These are phyloP conservation scores for Annona cherimola DNA, from an alignment of 164 flowering plant species.

Conservation along the genomic window DNA sequence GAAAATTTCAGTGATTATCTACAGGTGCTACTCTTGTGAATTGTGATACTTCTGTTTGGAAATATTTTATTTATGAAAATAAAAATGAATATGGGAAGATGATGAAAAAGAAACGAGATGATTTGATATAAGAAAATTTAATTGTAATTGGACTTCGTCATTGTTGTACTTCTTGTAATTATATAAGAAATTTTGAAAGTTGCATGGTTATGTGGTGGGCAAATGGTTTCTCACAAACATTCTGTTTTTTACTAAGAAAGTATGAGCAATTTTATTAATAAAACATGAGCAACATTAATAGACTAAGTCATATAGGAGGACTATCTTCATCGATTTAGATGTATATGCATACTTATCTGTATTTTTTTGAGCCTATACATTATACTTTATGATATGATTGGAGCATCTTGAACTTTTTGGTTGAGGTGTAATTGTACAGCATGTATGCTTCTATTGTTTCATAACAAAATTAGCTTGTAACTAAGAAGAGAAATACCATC, in stretches of 20 bases:
- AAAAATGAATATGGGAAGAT: no score
- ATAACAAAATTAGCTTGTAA: not conserved
- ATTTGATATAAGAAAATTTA: no score
- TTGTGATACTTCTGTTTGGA: no score
- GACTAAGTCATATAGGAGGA: not conserved
- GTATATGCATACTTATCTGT: not conserved
- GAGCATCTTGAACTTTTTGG: not conserved
- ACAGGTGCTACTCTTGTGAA: no score
- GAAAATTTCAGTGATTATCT: no score
- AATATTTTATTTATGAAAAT: no score
- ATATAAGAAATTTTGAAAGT: not conserved
- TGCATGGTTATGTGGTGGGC: not conserved
- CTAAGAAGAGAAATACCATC: conserved; percentile 52
- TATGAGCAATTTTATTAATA: not conserved
- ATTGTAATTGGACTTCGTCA: no score
- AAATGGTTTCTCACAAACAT: no score
- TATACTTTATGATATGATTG: not conserved
- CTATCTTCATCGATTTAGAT: not conserved
- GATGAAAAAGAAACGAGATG: no score
- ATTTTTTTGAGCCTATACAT: no score
- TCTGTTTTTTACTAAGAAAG: not conserved
- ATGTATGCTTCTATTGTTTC: not conserved
- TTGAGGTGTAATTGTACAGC: not conserved
- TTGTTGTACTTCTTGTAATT: not conserved
- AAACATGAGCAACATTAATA: not conserved